A percentile compares a stretch with the other conserved stretches of the same genome.
phyloP scores from a whole-genome alignment of 352 stramenopile genomes.

The Phytopythium sindhum region DNA sequence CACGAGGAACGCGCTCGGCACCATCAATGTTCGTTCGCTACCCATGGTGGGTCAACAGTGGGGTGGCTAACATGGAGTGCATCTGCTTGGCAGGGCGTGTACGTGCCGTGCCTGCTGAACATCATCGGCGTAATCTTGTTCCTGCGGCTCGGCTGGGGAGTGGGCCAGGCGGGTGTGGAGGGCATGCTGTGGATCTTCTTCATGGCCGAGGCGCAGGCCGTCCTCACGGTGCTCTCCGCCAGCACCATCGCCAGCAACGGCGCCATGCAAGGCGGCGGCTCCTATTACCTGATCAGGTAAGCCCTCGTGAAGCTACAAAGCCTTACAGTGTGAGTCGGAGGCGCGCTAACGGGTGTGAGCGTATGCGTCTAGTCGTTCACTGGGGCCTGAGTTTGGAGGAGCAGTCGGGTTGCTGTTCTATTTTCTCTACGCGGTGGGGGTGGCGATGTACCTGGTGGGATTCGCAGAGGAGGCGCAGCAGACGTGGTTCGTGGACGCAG shows the following conservation, averaged over 20 bases:
- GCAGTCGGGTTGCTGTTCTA: constrained; percentile 91
- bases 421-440: constrained; percentile 65
- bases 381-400: constrained; percentile 86
- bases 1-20: constrained; percentile 33
- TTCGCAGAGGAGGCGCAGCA: constrained; percentile 71
- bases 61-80: too few relatives aligned
- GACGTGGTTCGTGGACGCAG: constrained; percentile 40
- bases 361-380: constrained; percentile 37
- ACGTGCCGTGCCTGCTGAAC: constrained; percentile 87
- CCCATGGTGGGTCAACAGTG: background rate
- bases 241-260: constrained; percentile 88
- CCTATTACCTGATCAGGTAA: constrained; percentile 57
- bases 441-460: constrained; percentile 77
- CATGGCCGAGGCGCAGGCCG: constrained; percentile 48
- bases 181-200: constrained; percentile 77
- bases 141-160: constrained; percentile 80
- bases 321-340: background rate
- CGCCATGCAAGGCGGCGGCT: constrained; percentile 62
- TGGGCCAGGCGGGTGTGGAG: constrained; percentile 76
- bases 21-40: constrained; percentile 29
- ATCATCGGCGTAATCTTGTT: constrained; percentile 92
- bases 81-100: constrained; percentile 49
- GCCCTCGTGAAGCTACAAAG: background rate
- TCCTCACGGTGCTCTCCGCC: constrained; percentile 76
- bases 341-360: background rate